Conservation (phyloP, 2,329 filamentous ascomycete genomes). For the Zalaria sp. region DNA sequence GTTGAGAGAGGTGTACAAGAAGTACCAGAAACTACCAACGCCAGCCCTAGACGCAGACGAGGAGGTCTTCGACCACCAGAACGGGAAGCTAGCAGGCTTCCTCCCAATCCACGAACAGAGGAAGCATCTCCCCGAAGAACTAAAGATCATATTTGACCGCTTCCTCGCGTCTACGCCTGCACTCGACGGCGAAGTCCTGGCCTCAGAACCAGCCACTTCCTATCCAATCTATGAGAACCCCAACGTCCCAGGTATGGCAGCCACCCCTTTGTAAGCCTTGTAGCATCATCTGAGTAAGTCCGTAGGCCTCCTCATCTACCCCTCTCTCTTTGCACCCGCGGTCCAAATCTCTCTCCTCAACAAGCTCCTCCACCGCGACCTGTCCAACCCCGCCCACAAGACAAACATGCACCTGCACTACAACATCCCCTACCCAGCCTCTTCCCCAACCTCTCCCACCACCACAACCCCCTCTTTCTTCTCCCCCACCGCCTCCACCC, state of each 20-base stretch:
- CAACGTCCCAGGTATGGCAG: constrained; percentile 49
- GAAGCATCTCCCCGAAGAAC: constrained; percentile 25
- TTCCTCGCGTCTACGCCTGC: neutral
- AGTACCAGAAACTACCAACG: constrained; percentile 39
- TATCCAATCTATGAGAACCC: constrained; percentile 40
- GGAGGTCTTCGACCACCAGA: constrained; percentile 30
- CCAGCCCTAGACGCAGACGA: constrained; percentile 38
- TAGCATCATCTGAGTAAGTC: constrained; percentile 1
- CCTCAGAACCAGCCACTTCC: too few relatives aligned
- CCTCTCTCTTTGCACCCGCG: constrained; percentile 53
- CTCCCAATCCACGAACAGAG: constrained; percentile 12
- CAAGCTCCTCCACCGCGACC: constrained; percentile 62
- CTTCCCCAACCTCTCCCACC: constrained; percentile 4
- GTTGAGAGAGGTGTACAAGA: constrained; percentile 62
- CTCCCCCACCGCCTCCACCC: constrained; percentile 26
- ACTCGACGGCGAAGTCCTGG: too few relatives aligned
- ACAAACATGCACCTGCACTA: constrained; percentile 89
- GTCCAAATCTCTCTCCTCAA: constrained; percentile 59
- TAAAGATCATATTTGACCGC: constrained; percentile 22
- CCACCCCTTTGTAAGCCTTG: neutral
- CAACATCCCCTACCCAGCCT: constrained; percentile 46
- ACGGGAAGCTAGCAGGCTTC: constrained; percentile 3
- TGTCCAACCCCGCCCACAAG: constrained; percentile 58
- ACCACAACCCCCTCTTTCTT: constrained; percentile 37
- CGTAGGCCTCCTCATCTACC: constrained; percentile 61